phyloP scores from a whole-genome alignment of 371 early-diverging fungal genomes.

The Mortierella sp. region DNA sequence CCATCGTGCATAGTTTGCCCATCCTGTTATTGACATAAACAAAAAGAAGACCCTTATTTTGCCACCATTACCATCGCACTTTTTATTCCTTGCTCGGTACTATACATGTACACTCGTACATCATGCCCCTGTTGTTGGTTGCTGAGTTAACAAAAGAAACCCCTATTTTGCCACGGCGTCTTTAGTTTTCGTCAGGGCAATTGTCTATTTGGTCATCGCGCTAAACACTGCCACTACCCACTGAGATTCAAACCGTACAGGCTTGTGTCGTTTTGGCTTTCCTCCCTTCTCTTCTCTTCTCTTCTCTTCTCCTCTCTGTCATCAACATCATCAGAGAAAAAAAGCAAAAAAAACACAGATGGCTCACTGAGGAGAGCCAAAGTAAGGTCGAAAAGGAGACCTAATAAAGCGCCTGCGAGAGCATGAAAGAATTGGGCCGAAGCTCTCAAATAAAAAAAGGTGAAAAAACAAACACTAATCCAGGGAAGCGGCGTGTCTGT shows the following conservation, averaged over 20 bases:
- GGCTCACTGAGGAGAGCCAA: not conserved
- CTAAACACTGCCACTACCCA: not conserved
- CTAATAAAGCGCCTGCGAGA: too few relatives aligned
- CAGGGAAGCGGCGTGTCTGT: not conserved
- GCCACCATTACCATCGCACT: not conserved
- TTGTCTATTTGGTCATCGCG: not conserved
- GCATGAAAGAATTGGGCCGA: not conserved
- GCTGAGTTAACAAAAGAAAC: too few relatives aligned
- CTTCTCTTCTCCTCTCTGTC: not conserved
- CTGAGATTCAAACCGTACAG: not conserved
- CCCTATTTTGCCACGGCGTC: slow-evolving; percentile 2
- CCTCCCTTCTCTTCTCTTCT: too few relatives aligned
- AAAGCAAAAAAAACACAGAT: not conserved
- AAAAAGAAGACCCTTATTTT: too few relatives aligned
- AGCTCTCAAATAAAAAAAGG: not conserved
- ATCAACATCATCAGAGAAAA: not conserved
- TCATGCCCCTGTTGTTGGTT: too few relatives aligned
- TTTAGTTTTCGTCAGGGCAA: not conserved
- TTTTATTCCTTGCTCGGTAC: not conserved
- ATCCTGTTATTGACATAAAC: too few relatives aligned
- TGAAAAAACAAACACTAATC: not conserved
- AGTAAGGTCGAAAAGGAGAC: too few relatives aligned
- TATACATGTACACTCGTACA: not conserved
- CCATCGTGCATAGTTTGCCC: not conserved
- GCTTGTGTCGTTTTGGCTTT: not conserved